Base-by-base conservation (phyloP, 1,284 basidiomycete genomes). In the Melampsora larici-populina region DNA sequence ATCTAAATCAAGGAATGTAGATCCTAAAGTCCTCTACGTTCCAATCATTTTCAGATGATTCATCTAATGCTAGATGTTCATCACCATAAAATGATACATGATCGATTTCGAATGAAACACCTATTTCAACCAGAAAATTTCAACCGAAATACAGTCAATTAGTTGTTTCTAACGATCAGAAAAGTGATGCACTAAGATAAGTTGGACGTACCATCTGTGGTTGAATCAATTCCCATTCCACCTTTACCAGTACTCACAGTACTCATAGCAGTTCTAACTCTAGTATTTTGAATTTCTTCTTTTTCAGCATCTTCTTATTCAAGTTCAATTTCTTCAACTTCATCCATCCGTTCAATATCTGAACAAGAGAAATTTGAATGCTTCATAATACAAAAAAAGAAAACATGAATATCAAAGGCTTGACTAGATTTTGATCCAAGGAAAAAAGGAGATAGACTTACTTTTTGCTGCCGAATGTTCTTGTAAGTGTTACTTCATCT, bases 21-120 rank as follows among this genome's bases (percentile, higher is more conserved):
- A 68, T 36, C 75, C 75, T 78, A 78, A 49, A 70, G 75, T 21
- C 67, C 75, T n/a, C 75, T 36, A 40, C 75, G 75, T 78, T 78
- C 75, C 75, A 78, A 43, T 78, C 75, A 46, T 63, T 43, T 58
- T 78, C 75, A 40, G 60, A 15, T 9, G 67, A 51, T 64, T 78
- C 67, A 55, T 78, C 75, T 29, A 70, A 60, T n/a, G 75, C 75
- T 58, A 78, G 55, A 31, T 70, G 62, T 68, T 78, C 75, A 40
- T 78, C 75, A n/a, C 65, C 75, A 40, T 78, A 78, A 21, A 70
- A 64, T 58, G 75, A 78, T 6, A 78, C 68, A 31, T 78, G 64
- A 65, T 78, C 75, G n/a, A 78, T 70, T n/a, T 78, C 75, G 36
- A 78, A 78, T 17, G 58, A 29, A 36, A 43, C 0, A 21, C 75